Conservation (phyloP, 169 alveolate genomes). For the Cryptosporidium bovis region DNA sequence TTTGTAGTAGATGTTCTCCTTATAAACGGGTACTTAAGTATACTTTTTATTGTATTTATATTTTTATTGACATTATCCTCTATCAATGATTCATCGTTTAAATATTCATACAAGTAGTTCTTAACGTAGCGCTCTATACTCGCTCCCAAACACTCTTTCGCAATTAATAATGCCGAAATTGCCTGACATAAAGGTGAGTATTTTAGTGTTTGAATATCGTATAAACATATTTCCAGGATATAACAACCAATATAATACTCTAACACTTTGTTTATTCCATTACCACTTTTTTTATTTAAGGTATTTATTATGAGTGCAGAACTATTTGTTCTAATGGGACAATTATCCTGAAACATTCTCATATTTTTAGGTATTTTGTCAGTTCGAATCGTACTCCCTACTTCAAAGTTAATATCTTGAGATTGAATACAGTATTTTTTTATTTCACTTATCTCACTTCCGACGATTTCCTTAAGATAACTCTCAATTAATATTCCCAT, state of each 20-base stretch:
- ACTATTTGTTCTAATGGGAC: background rate
- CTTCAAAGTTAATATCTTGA: background rate
- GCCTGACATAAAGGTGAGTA: slow-evolving; percentile 70
- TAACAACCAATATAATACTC: slow-evolving; percentile 66
- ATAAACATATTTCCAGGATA: slow-evolving; percentile 43
- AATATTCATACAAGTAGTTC: slow-evolving; percentile 4
- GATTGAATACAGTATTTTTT: background rate
- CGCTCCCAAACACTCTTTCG: slow-evolving; percentile 68
- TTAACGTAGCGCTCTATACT: slow-evolving; percentile 1
- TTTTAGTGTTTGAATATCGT: slow-evolving; percentile 61
- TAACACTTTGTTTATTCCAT: slow-evolving; percentile 34
- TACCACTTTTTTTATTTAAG: slow-evolving; percentile 41
- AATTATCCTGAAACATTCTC: background rate
- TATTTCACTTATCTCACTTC: background rate
- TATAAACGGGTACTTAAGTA: slow-evolving; percentile 31
- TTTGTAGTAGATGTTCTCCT: slow-evolving; percentile 37
- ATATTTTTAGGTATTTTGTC: slow-evolving; percentile 2
- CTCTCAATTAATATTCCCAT: slow-evolving; percentile 58
- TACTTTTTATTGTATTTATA: slow-evolving; percentile 55
- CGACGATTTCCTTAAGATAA: slow-evolving; percentile 35
- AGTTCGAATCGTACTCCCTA: background rate
- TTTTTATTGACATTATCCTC: slow-evolving; percentile 25
- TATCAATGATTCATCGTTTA: slow-evolving; percentile 2
- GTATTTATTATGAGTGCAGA: slow-evolving; percentile 45
- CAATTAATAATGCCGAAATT: slow-evolving; percentile 35